Conservation (phyloP, 805 yeast genomes). For the Wickerhamiella dianesei region DNA sequence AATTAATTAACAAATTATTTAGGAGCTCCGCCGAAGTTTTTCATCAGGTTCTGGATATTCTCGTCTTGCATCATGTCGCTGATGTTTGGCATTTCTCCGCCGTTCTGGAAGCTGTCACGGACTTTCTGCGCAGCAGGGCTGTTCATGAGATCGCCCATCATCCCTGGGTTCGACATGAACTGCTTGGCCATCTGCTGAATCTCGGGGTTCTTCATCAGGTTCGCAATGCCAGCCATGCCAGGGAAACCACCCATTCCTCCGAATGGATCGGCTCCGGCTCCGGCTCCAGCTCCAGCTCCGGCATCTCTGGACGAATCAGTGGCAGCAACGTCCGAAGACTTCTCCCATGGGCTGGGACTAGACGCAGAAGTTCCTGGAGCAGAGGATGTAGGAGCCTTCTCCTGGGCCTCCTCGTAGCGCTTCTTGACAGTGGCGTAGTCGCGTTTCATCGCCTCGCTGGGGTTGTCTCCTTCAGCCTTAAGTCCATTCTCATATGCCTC, state of each 20-base stretch:
- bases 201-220: conserved; percentile 81
- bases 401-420: conserved; percentile 60
- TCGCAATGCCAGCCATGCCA: conserved; percentile 41
- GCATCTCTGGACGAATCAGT: conserved; percentile 1
- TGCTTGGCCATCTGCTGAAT: conserved; percentile 78
- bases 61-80: conserved; percentile 72
- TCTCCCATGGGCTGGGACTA: neutral
- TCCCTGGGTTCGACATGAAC: conserved; percentile 75
- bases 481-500: conserved; percentile 83
- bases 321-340: neutral
- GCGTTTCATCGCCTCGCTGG: conserved; percentile 79
- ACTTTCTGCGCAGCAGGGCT: conserved; percentile 71
- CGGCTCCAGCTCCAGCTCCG: conserved; percentile 8
- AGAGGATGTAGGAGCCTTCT: conserved; percentile 20
- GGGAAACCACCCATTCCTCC: conserved; percentile 64
- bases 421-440: conserved; percentile 90
- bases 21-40: conserved; percentile 1
- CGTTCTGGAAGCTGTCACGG: conserved; percentile 66
- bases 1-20: no score
- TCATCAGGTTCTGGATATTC: conserved; percentile 38
- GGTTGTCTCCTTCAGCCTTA: conserved; percentile 71
- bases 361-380: conserved; percentile 18
- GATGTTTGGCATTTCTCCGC: conserved; percentile 48
- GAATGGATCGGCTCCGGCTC: conserved; percentile 9
- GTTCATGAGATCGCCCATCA: conserved; percentile 57